Conservation (phyloP, 306 rosid genomes). For the Carpinus viminea region DNA sequence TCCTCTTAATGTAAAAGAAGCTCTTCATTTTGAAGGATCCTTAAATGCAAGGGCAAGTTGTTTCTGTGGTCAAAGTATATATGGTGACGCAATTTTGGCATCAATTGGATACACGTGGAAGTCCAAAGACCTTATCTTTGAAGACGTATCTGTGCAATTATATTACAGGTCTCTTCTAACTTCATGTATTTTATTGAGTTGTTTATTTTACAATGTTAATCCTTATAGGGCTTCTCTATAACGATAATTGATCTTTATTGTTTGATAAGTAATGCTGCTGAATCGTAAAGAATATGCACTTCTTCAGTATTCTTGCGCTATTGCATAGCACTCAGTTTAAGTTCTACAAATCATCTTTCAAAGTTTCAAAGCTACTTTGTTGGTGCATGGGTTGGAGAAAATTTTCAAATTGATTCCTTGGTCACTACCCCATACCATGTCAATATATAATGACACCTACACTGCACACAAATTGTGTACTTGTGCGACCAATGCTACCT, state of each 20-base stretch:
- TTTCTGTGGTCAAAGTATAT: slow-evolving; percentile 74
- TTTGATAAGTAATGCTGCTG: not conserved
- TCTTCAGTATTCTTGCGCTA: slow-evolving; percentile 17
- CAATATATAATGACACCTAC: not conserved
- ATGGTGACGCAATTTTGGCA: slow-evolving; percentile 88
- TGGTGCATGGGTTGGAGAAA: slow-evolving; percentile 10
- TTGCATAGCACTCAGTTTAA: slow-evolving; percentile 12
- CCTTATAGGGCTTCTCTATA: slow-evolving; percentile 14
- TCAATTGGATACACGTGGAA: slow-evolving; percentile 76
- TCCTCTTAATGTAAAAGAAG: slow-evolving; percentile 43
- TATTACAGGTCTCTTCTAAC: slow-evolving; percentile 72
- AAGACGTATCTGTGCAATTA: slow-evolving; percentile 61
- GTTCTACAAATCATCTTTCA: slow-evolving; percentile 4
- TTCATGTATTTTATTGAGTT: slow-evolving; percentile 17
- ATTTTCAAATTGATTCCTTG: slow-evolving; percentile 1
- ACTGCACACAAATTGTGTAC: not conserved
- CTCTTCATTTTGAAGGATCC: slow-evolving; percentile 41
- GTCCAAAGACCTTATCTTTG: slow-evolving; percentile 70
- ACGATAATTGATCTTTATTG: not conserved
- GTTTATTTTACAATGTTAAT: slow-evolving; percentile 14
- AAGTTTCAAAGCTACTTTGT: not conserved
- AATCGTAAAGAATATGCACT: slow-evolving; percentile 5
- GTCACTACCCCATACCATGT: not conserved
- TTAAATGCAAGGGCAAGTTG: slow-evolving; percentile 77
- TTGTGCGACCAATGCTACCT: not conserved